Evolutionary conservation across 495 filamentous ascomycete species (phyloP).

Genomic region (Talaromyces adpressus): DNA sequence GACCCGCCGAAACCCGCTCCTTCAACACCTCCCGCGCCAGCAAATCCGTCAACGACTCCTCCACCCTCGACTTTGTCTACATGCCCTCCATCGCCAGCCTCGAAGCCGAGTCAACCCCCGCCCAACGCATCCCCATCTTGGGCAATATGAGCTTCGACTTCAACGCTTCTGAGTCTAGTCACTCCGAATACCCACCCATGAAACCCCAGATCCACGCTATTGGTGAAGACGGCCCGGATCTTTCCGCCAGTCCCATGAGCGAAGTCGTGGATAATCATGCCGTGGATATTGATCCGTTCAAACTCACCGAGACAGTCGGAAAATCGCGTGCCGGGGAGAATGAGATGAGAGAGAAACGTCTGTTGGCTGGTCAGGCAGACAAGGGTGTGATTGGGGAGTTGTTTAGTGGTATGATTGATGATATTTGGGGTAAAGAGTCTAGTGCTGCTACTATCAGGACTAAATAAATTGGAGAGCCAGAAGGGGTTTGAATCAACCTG

Average conservation of each 20-base stretch:
- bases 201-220: slow-evolving; percentile 52
- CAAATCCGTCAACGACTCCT: slow-evolving; percentile 49
- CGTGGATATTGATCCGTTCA: slow-evolving; percentile 51
- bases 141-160: slow-evolving; percentile 34
- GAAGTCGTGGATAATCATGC: slow-evolving; percentile 54
- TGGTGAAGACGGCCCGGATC: slow-evolving; percentile 43
- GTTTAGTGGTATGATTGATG: slow-evolving; percentile 51
- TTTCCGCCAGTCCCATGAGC: slow-evolving; percentile 47
- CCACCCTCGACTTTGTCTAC: slow-evolving; percentile 58
- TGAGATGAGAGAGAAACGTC: slow-evolving; percentile 17
- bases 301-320: slow-evolving; percentile 44
- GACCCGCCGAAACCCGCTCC: slow-evolving; percentile 27
- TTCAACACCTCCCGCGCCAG: slow-evolving; percentile 54
- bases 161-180: slow-evolving; percentile 11
- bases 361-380: slow-evolving; percentile 16
- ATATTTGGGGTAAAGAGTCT: slow-evolving; percentile 39
- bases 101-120: slow-evolving; percentile 21
- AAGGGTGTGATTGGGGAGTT: slow-evolving; percentile 40
- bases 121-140: slow-evolving; percentile 47
- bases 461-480: background rate
- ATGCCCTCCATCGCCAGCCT: slow-evolving; percentile 46
- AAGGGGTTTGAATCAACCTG: background rate
- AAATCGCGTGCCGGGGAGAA: slow-evolving; percentile 35
- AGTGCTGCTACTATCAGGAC: background rate
- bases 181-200: slow-evolving; percentile 26